Evolutionary conservation across 1,284 basidiomycete species (phyloP).

Genomic region (Phellopilus nigrolimitatus): DNA sequence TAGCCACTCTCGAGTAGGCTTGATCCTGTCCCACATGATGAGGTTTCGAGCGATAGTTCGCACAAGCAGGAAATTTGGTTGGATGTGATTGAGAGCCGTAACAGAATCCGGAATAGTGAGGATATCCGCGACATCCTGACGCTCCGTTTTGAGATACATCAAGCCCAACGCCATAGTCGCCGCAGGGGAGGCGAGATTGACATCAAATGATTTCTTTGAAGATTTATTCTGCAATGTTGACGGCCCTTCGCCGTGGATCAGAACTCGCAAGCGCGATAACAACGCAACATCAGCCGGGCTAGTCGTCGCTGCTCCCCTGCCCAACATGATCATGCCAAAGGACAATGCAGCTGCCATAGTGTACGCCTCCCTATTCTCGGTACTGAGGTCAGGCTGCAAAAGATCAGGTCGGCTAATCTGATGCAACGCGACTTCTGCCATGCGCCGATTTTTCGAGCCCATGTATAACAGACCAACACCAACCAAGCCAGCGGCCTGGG

Average conservation of each 20-base stretch:
- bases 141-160: slow-evolving; percentile 86
- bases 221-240: slow-evolving; percentile 32
- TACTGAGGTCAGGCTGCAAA: slow-evolving; percentile 74
- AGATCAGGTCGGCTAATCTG: slow-evolving; percentile 81
- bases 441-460: slow-evolving; percentile 81
- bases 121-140: slow-evolving; percentile 81
- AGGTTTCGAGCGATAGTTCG: slow-evolving; percentile 76
- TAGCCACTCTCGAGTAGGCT: slow-evolving; percentile 77
- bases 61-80: slow-evolving; percentile 83
- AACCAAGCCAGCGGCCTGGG: slow-evolving; percentile 85
- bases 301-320: slow-evolving; percentile 59
- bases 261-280: slow-evolving; percentile 58
- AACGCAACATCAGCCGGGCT: slow-evolving; percentile 73
- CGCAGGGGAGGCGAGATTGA: slow-evolving; percentile 85
- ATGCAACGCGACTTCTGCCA: slow-evolving; percentile 86
- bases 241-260: slow-evolving; percentile 68
- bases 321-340: slow-evolving; percentile 96
- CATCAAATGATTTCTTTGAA: slow-evolving; percentile 59
- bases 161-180: slow-evolving; percentile 88
- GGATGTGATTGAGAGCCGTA: slow-evolving; percentile 76
- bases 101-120: slow-evolving; percentile 80
- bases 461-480: slow-evolving; percentile 90
- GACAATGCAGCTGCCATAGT: slow-evolving; percentile 84
- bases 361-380: slow-evolving; percentile 88
- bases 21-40: slow-evolving; percentile 85